phyloP scores from a whole-genome alignment of 2,329 filamentous ascomycete genomes.

The Grosmannia serpens region DNA sequence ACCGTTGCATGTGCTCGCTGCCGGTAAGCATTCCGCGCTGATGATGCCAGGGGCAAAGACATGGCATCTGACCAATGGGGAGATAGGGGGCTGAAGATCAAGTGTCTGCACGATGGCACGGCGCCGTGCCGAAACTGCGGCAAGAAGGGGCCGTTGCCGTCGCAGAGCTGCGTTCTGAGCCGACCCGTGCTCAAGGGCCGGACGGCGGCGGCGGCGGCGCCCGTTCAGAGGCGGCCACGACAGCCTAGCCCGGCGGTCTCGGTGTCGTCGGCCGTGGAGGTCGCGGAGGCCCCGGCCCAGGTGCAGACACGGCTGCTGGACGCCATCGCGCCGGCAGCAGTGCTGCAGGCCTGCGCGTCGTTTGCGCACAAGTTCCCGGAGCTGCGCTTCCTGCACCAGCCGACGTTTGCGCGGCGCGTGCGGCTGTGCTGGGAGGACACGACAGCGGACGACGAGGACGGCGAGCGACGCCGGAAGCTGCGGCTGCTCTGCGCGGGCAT shows the following conservation, averaged over 20 bases:
- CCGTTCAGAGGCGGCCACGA: background rate
- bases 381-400: conserved; percentile 7
- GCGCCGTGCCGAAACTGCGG: conserved; percentile 6
- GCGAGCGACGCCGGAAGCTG: background rate
- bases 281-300: too few species aligned
- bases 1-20: conserved; percentile 8
- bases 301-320: background rate
- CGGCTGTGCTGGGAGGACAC: background rate
- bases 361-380: conserved; percentile 8
- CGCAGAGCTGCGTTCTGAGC: background rate
- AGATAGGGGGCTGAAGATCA: conserved; percentile 4
- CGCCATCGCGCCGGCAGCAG: background rate
- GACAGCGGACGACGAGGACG: background rate
- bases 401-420: conserved; percentile 2
- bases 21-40: background rate
- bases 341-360: background rate
- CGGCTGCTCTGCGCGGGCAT: conserved; percentile 1
- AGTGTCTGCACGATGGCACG: conserved; percentile 6
- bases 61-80: background rate
- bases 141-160: background rate
- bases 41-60: background rate
- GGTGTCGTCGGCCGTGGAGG: background rate
- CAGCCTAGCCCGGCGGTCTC: background rate
- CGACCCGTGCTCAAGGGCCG: background rate
- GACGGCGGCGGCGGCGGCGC: background rate